Percentiles rank a stretch among this genome's conserved stretches.
Conservation (phyloP, 805 yeast species). For the Yarrowia deformans region DNA sequence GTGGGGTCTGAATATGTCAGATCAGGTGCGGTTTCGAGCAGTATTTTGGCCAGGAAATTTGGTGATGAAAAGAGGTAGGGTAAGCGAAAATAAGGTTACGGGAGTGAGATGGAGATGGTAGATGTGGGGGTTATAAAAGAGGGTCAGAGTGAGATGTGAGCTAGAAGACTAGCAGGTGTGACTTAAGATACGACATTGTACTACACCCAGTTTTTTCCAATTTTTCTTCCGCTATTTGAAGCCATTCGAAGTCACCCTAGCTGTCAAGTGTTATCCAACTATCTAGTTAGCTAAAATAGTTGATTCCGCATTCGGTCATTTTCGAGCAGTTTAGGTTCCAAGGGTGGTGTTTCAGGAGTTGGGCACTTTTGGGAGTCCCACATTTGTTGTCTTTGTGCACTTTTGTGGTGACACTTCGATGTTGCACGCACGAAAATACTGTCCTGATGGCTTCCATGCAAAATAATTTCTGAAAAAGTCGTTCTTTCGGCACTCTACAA, state of each 20-base stretch:
- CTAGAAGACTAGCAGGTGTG: too few relatives aligned
- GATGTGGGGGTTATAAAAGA: neutral
- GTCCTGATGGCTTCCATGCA: neutral
- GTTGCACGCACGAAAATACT: neutral
- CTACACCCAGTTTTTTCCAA: too few relatives aligned
- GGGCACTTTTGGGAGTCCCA: neutral
- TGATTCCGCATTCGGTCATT: too few relatives aligned
- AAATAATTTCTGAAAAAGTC: conserved; percentile 9
- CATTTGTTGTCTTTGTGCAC: neutral
- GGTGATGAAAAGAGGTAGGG: conserved; percentile 36
- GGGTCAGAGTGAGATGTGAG: too few relatives aligned
- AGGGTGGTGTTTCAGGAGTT: conserved; percentile 9
- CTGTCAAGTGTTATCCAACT: too few relatives aligned
- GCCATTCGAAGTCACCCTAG: too few relatives aligned
- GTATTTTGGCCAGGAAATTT: conserved; percentile 21
- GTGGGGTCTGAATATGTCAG: conserved; percentile 19
- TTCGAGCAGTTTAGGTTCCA: neutral
- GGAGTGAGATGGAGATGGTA: neutral
- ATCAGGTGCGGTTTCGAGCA: conserved; percentile 13
- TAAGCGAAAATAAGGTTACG: conserved; percentile 4
- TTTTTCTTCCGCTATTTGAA: too few relatives aligned
- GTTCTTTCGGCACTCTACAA: neutral
- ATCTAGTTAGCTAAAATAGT: too few relatives aligned
- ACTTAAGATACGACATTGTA: too few relatives aligned
- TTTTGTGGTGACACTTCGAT: neutral